Evolutionary conservation across 2,329 filamentous ascomycete species (phyloP), one percentile per base, ranked within the genome.

Genomic region (Paraconiothyrium sp.): DNA sequence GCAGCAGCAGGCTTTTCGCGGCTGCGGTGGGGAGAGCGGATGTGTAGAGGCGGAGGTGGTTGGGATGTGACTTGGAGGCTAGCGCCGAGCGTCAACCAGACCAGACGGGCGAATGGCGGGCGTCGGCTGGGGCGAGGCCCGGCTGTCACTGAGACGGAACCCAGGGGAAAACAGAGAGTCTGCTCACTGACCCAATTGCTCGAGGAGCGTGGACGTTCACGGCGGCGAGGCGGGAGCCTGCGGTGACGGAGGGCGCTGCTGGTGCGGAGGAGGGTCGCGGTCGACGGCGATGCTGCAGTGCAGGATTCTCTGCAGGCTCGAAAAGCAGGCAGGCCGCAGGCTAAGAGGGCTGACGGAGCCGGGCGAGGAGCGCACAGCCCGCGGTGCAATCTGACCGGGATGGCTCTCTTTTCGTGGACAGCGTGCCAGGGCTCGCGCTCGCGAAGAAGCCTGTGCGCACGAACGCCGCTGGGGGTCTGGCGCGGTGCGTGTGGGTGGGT

Each of bases 41-140:
- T 71, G 75, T 74, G 72, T 76, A 73, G 73, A 74, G 71, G 76
- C 72, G 74, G 73, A 76, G 76, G 78, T 78, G 77, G 78, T 79
- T 79, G 77, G 78, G 77, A 79, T 76, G 72, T 68, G 70, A 68
- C 65, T 66, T 68, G 70, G 66, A 67, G 71, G 74, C 77, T 78
- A 78, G 76, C 68, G 72, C 69, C 59, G 65, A 69, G 69, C 71
- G 69, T 74, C 74, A 72, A 75, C 72, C 74, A 73, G 67, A 60
- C 67, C 46, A 65, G 73, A 78, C 78, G 79, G 75, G 75, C 77
- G 77, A 78, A 72, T 37, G 58, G 70, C 74, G 74, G 76, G 74
- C 76, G 71, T 74, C 64, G 35, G 67, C 71, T 74, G 63, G 67
- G 63, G 65, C 68, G 69, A 67, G 64, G 61, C 56, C 63, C 59